Conservation (phyloP, 176 grass and related monocot species). For the Triticum monococcum region DNA sequence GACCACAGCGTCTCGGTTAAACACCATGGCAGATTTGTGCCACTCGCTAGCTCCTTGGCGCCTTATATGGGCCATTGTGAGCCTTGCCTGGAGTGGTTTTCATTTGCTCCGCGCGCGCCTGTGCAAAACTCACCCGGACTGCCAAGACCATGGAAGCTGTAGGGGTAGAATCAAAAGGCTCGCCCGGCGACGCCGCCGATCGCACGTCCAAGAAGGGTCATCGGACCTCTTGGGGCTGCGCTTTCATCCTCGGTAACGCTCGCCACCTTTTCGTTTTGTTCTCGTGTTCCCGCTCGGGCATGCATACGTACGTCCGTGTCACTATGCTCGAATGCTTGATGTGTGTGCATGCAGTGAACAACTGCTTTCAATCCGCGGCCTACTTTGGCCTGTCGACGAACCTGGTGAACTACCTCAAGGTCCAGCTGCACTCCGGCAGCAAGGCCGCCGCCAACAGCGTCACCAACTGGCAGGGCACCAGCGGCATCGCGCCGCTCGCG, state of each 20-base stretch:
- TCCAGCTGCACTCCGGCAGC: slow-evolving; percentile 35
- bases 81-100: no score
- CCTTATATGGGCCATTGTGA: no score
- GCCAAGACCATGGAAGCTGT: not conserved
- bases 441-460: slow-evolving; percentile 40
- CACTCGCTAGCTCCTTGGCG: no score
- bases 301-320: no score
- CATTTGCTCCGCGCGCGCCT: no score
- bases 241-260: not conserved
- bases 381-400: slow-evolving; percentile 43
- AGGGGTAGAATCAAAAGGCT: not conserved
- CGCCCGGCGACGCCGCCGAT: not conserved
- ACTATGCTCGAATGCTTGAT: not conserved
- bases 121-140: no score
- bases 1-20: no score
- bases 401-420: slow-evolving; percentile 54
- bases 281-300: no score
- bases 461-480: slow-evolving; percentile 52
- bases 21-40: no score
- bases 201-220: not conserved
- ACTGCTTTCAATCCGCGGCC: slow-evolving; percentile 25
- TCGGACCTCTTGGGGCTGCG: not conserved
- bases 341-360: slow-evolving; percentile 6
- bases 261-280: not conserved
- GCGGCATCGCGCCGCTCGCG: slow-evolving; percentile 25